Percentiles rank a stretch among this genome's conserved stretches.
phyloP scores from a whole-genome alignment of 345 rosid genomes.

The Mangifera indica region DNA sequence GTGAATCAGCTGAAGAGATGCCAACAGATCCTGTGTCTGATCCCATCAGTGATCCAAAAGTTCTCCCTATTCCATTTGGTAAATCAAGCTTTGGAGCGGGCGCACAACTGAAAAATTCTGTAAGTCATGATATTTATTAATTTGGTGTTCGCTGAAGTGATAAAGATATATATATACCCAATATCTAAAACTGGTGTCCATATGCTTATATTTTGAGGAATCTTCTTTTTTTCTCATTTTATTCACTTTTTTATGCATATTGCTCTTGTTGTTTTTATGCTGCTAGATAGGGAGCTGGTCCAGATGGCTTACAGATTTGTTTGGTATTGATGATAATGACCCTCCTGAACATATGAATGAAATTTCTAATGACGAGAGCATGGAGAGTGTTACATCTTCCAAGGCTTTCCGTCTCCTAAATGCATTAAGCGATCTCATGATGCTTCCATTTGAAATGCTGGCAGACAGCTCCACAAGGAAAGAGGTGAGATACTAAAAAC shows the following conservation, averaged over 20 bases:
- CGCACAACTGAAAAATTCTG: conserved; percentile 85
- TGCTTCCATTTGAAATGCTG: conserved; percentile 93
- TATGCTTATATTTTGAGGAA: neutral
- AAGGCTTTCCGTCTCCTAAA: conserved; percentile 74
- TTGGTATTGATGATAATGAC: conserved; percentile 62
- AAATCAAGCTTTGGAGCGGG: conserved; percentile 89
- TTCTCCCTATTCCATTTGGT: conserved; percentile 89
- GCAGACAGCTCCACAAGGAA: conserved; percentile 63
- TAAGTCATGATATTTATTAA: conserved; percentile 29
- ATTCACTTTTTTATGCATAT: neutral
- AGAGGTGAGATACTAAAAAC: conserved; percentile 50
- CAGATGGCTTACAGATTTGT: conserved; percentile 88
- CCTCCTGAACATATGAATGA: conserved; percentile 32
- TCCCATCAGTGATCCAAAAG: conserved; percentile 81
- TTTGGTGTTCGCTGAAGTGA: conserved; percentile 7
- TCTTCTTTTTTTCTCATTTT: neutral
- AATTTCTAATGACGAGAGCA: conserved; percentile 25
- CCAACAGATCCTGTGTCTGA: conserved; percentile 97
- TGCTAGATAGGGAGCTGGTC: conserved; percentile 90
- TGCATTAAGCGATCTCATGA: conserved; percentile 90
- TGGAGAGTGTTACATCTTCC: conserved; percentile 45
- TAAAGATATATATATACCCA: neutral
- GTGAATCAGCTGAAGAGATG: conserved; percentile 93
- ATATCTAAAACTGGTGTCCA: conserved; percentile 2
- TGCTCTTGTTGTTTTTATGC: conserved; percentile 11